Base-by-base conservation (phyloP, 177 flowering plant genomes). In the Vitis hybrid region DNA sequence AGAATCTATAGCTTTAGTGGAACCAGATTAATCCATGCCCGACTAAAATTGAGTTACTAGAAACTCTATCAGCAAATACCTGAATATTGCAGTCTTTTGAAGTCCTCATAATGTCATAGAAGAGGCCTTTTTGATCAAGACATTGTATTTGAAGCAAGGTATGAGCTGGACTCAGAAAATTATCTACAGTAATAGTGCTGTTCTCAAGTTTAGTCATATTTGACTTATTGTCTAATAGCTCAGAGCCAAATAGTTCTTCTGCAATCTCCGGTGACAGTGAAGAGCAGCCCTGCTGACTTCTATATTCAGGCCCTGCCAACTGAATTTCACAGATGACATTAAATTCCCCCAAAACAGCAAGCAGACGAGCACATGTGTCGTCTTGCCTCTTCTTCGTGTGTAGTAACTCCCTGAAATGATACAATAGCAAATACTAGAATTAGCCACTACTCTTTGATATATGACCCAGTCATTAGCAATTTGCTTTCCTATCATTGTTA, bases 61-160 rank as follows among this genome's bases (percentile, higher is more conserved):
- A 59, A 58, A 12, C 18, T 67, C 15, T 6, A 62, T 9, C 52
- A 48, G 14, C 11, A 55, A 66, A 18, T 81, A 83, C 87, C 82
- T 70, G 72, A 58, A 83, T 72, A 67, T 81, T 64, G 53, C 72
- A 83, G 71, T 83, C 87, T 65, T 83, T 83, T 29, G 79, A 81
- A 53, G 77, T 81, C 68, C 87, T 79, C 68, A 79, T 15, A 29
- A 81, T 77, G 78, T 83, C 87, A 71, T 83, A 83, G 39, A 81
- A 68, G 18, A 83, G 75, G 12, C 84, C 74, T 76, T 83, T 83
- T 18, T 81, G 87, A 68, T 81, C 81, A 52, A 71, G 56, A 70
- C 84, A 81, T 53, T 81, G 74, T 60, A 83, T 77, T 56, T 79
- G 87, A 71, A 83, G 84, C 76, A 83, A 70, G 1, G 83, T 81